Base-by-base conservation (phyloP, 257 asterid species). In the Penstemon eatonii region DNA sequence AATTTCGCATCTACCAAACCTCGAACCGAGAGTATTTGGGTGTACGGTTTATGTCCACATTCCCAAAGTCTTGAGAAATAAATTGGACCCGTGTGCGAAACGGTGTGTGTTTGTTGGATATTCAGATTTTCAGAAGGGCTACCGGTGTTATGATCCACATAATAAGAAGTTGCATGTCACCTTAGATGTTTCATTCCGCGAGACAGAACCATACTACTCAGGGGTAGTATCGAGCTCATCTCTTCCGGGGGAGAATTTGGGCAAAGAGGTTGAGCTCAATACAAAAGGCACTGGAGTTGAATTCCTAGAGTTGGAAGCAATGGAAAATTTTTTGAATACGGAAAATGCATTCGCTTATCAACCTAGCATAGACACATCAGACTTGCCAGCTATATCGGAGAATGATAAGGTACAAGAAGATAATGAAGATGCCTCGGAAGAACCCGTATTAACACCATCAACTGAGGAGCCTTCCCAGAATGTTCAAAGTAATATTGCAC, bases 1-100 rank as follows among this genome's bases (percentile, higher is more conserved):
- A 2, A 9, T 47, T 7, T 18, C 71, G 0, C 56, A 33, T 4
- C 1, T 42, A 5, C 40, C 56, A 0, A 63, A 56, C 33, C 64
- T 75, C 7, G 66, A 75, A 62, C 79, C 79, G 0, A 9, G 54
- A n/a, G 33, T 58, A 7, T 73, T 73, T 66, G 64, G 77, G 0
- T 73, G 67, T n/a, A 63, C 73, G 2, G 7, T 10, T 0, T 68
- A 42, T 68, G 71, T 60, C 11, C 79, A 75, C 7, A 49, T 72
- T 15, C 72, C 72, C 5, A 56, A 73, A 5, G 36, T 6, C 4
- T 11, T 44, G 7, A 3, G 71, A 12, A 33, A 8, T 19, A 65
- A 73, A 41, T 39, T 68, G 0, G 74, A 62, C 8, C 79, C 75
- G 0, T 8, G 56, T 25, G 56, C 64, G 3, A 52, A 39, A 19